Conservation (phyloP, 2,329 filamentous ascomycete species). For the Periglandula ipomoeae region DNA sequence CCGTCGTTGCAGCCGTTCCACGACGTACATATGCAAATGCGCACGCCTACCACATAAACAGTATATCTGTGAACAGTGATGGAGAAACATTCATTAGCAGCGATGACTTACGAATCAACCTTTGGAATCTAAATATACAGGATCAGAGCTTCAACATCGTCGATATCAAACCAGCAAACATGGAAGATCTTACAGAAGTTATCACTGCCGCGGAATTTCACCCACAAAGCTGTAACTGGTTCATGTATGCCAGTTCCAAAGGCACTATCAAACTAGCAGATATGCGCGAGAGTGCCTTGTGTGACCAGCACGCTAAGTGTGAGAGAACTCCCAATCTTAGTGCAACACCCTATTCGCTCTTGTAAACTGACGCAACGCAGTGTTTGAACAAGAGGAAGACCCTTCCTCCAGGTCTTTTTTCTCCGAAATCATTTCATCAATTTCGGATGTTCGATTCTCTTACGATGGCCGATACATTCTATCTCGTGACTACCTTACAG, state of each 20-base stretch:
- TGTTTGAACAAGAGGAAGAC: conserved; percentile 98
- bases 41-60: conserved; percentile 99
- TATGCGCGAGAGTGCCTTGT: conserved; percentile 94
- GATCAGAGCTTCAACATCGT: conserved; percentile 99
- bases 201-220: conserved; percentile 98
- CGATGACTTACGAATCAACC: conserved; percentile 92
- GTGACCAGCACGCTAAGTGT: conserved; percentile 94
- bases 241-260: conserved; percentile 99
- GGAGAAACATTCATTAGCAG: conserved; percentile 99
- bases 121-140: conserved; percentile 99
- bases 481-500: conserved; percentile 93
- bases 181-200: conserved; percentile 98
- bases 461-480: conserved; percentile 94
- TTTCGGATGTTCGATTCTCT: conserved; percentile 96
- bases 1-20: conserved; percentile 91
- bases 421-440: conserved; percentile 98
- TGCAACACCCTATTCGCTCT: neutral
- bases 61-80: conserved; percentile 99
- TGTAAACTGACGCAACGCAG: conserved; percentile 37
- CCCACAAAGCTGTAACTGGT: conserved; percentile 96
- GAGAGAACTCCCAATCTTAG: conserved; percentile 15
- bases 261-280: conserved; percentile 98
- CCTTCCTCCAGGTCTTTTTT: conserved; percentile 96
- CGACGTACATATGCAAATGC: conserved; percentile 96
- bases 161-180: conserved; percentile 98